These are phyloP conservation scores for Fraxinus floribunda DNA, from an alignment of 305 asterid genomes.

Conservation along the genomic window DNA sequence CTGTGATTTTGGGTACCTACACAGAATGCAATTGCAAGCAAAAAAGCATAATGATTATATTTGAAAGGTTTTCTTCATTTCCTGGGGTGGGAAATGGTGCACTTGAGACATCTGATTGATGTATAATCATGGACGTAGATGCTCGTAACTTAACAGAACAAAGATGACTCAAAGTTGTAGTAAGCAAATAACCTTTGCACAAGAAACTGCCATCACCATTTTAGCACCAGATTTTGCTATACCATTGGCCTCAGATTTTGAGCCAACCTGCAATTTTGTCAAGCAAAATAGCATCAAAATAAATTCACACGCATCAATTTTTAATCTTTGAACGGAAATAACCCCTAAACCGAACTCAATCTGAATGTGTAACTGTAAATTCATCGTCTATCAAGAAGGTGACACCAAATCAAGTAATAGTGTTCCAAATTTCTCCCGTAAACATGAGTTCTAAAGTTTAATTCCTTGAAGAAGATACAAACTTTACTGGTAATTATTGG, in stretches of 20 bases:
- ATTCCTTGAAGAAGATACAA: not conserved
- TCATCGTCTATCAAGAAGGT: too few relatives aligned
- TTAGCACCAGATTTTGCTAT: conserved; percentile 98
- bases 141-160: conserved; percentile 1
- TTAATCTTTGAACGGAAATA: not conserved
- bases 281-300: not conserved
- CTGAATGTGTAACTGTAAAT: too few relatives aligned
- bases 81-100: too few relatives aligned
- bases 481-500: not conserved
- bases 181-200: conserved; percentile 71
- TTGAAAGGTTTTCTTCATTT: too few relatives aligned
- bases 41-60: not conserved
- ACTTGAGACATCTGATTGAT: conserved; percentile 2
- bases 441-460: too few relatives aligned
- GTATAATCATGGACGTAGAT: not conserved
- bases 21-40: not conserved
- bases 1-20: conserved; percentile 90
- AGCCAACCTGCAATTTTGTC: not conserved
- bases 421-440: too few relatives aligned
- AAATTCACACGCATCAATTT: not conserved
- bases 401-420: too few relatives aligned
- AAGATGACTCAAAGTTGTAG: not conserved
- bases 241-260: conserved; percentile 68
- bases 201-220: conserved; percentile 99
- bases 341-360: too few relatives aligned